Evolutionary conservation across 2,329 filamentous ascomycete species (phyloP).

Genomic region (Penicillium glabrum): DNA sequence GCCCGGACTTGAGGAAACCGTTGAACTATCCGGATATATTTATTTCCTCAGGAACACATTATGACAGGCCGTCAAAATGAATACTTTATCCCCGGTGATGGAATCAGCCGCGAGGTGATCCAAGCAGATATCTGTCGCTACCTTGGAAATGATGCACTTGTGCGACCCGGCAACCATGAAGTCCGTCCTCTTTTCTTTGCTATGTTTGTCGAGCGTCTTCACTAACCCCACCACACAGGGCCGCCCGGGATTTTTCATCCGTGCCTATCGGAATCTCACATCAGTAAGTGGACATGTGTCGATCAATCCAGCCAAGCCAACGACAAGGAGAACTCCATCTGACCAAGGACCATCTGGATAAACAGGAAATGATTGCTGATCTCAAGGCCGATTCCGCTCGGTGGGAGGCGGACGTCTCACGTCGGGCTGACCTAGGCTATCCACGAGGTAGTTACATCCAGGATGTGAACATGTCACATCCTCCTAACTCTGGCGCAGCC

Average conservation of each 20-base stretch:
- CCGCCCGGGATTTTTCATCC: slow-evolving; percentile 73
- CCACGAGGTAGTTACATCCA: slow-evolving; percentile 44
- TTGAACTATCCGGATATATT: slow-evolving; percentile 21
- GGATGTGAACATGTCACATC: slow-evolving; percentile 35
- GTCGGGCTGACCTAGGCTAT: slow-evolving; percentile 42
- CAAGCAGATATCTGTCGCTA: slow-evolving; percentile 83
- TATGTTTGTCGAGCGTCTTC: slow-evolving; percentile 10
- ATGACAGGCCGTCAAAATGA: slow-evolving; percentile 62
- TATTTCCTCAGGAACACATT: slow-evolving; percentile 28
- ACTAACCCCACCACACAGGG: slow-evolving; percentile 51
- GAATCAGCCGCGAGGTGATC: slow-evolving; percentile 81
- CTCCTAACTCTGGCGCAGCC: slow-evolving; percentile 39
- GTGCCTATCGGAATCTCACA: slow-evolving; percentile 75
- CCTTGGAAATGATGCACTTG: slow-evolving; percentile 77
- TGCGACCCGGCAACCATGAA: slow-evolving; percentile 72
- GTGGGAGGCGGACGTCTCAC: slow-evolving; percentile 48
- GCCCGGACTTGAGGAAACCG: slow-evolving; percentile 27
- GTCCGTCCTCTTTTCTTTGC: slow-evolving; percentile 48
- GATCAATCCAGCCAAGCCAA: slow-evolving; percentile 1
- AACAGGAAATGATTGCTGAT: slow-evolving; percentile 56
- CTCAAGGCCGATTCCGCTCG: slow-evolving; percentile 54
- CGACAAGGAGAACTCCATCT: slow-evolving; percentile 18
- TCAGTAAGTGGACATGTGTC: slow-evolving; percentile 56
- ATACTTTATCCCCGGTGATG: slow-evolving; percentile 77
- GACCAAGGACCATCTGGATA: slow-evolving; percentile 16